Percentiles rank a stretch among this genome's conserved stretches.
Evolutionary conservation across 148 eudicot genomes (phyloP).

Genomic region (Tetragonia tetragonoides): DNA sequence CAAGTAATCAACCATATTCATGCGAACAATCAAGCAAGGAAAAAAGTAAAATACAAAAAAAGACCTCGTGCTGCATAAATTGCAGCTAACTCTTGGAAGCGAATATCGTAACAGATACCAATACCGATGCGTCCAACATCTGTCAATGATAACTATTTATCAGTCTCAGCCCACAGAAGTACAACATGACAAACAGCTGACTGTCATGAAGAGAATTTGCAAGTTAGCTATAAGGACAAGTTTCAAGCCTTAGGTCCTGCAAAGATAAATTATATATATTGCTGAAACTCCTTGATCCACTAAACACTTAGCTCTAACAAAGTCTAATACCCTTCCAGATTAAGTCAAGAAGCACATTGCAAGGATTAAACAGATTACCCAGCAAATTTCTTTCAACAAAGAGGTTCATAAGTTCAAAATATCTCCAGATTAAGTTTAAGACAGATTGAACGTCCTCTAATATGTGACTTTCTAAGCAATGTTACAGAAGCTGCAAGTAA

Average conservation of each 20-base stretch:
- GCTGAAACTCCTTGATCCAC: neutral
- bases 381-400: neutral
- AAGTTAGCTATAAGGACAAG: neutral
- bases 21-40: neutral
- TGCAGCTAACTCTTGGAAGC: conserved; percentile 63
- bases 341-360: neutral
- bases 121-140: conserved; percentile 79
- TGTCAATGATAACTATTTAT: conserved; percentile 23
- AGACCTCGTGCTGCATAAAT: conserved; percentile 72
- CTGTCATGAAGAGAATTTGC: neutral
- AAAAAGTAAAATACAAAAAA: neutral
- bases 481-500: no score
- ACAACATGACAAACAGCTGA: neutral
- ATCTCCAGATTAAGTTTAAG: neutral
- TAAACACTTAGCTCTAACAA: neutral
- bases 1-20: neutral
- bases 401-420: neutral
- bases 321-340: neutral
- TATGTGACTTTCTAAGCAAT: no score
- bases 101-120: conserved; percentile 75
- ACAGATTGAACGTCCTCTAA: neutral
- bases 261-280: neutral
- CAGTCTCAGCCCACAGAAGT: neutral
- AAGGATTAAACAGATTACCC: neutral
- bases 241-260: neutral